Conservation (phyloP, 495 filamentous ascomycete species). For the Xylaria curta region DNA sequence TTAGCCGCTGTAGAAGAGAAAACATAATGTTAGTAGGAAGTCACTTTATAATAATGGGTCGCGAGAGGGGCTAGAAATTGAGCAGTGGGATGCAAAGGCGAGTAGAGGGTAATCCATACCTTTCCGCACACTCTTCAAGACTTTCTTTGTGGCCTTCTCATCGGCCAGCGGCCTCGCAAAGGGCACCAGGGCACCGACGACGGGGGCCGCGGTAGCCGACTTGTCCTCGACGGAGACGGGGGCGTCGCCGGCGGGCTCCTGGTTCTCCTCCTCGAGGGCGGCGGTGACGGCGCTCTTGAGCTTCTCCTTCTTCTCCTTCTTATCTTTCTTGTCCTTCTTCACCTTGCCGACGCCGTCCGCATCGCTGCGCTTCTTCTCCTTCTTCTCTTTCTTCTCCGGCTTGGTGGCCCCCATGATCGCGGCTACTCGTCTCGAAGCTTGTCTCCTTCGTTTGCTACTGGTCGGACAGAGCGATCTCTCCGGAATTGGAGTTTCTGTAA, state of each 20-base stretch:
- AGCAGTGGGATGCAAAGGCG: conserved; percentile 4
- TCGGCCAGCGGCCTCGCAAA: conserved; percentile 91
- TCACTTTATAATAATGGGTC: neutral
- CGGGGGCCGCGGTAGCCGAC: conserved; percentile 56
- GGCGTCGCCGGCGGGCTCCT: conserved; percentile 32
- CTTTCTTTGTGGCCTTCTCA: conserved; percentile 91
- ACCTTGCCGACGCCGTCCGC: conserved; percentile 75
- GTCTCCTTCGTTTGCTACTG: neutral
- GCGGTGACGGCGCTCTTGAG: conserved; percentile 59
- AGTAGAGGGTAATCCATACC: conserved; percentile 59
- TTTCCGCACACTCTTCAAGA: conserved; percentile 91
- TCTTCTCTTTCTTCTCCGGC: conserved; percentile 71
- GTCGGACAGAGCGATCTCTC: neutral
- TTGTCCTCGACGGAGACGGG: conserved; percentile 48
- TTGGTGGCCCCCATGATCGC: conserved; percentile 43
- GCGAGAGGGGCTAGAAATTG: neutral
- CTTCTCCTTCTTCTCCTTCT: conserved; percentile 69
- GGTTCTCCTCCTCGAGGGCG: conserved; percentile 46
- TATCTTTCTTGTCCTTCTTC: conserved; percentile 77
- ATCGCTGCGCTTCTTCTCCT: conserved; percentile 80
- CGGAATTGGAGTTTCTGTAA: neutral
- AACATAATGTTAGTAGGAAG: neutral
- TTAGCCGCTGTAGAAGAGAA: conserved; percentile 71
- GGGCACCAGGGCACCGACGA: conserved; percentile 81
- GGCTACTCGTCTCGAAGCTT: neutral